These are phyloP conservation scores for Debaryomyces tyrocola DNA, from an alignment of 805 yeast genomes.

Conservation along the genomic window DNA sequence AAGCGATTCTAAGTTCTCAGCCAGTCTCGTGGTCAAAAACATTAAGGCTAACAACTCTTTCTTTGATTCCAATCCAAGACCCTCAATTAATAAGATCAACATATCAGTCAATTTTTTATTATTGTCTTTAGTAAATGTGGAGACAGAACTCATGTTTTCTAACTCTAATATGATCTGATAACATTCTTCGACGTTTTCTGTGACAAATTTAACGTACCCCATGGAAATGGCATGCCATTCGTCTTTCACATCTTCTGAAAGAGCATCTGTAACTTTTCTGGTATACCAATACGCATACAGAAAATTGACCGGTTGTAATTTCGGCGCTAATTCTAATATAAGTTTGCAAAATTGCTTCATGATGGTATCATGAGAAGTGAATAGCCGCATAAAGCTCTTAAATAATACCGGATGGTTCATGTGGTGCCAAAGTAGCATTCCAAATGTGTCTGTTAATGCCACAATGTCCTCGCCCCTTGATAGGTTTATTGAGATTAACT, in stretches of 20 bases:
- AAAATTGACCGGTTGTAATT: background rate
- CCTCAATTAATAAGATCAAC: background rate
- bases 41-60: constrained; percentile 3
- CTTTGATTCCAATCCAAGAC: background rate
- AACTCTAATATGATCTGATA: background rate
- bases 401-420: constrained; percentile 5
- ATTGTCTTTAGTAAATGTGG: background rate
- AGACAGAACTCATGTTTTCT: background rate
- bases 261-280: background rate
- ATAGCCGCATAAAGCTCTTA: background rate
- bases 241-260: background rate
- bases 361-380: background rate
- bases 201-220: background rate
- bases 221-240: background rate
- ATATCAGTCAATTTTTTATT: background rate
- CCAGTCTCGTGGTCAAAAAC: background rate
- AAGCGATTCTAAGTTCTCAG: background rate
- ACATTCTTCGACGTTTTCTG: background rate
- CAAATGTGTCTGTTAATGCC: constrained; percentile 3
- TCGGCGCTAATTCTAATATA: background rate
- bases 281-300: constrained; percentile 1
- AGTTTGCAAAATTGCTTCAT: background rate
- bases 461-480: background rate
- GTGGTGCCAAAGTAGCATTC: constrained; percentile 8
- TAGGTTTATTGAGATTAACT: constrained; percentile 1